A percentile compares a stretch with the other conserved stretches of the same genome.
These are phyloP conservation scores for Cytospora schulzeri DNA, from an alignment of 2,329 filamentous ascomycete genomes.

Conservation along the genomic window DNA sequence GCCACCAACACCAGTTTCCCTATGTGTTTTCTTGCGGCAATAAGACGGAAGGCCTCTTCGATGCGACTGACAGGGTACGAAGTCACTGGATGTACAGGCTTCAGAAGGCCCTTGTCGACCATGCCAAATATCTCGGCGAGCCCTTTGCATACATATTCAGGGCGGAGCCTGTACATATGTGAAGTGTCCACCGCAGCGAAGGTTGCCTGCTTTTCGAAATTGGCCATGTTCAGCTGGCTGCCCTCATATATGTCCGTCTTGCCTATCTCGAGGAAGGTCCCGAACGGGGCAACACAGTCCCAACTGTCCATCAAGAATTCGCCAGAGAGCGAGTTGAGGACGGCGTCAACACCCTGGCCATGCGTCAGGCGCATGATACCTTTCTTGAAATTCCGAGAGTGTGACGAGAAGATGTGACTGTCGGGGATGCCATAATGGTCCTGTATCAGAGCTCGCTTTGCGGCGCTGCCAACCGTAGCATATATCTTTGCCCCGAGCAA, in stretches of 20 bases:
- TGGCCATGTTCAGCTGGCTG: constrained; percentile 38
- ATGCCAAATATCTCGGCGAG: neutral
- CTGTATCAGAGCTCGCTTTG: constrained; percentile 41
- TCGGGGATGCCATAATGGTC: constrained; percentile 37
- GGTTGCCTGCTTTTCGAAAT: constrained; percentile 34
- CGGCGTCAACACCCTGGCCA: constrained; percentile 26
- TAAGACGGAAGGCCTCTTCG: constrained; percentile 45
- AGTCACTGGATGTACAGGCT: constrained; percentile 40
- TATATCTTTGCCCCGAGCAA: constrained; percentile 44
- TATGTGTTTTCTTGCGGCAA: constrained; percentile 45
- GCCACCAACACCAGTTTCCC: constrained; percentile 41
- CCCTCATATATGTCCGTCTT: constrained; percentile 36
- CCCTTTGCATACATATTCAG: constrained; percentile 1
- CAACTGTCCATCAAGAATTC: constrained; percentile 35
- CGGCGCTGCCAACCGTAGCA: constrained; percentile 37
- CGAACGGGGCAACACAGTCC: constrained; percentile 37
- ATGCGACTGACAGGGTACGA: constrained; percentile 40
- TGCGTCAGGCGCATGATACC: constrained; percentile 16
- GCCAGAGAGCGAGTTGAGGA: constrained; percentile 30
- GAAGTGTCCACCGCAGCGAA: constrained; percentile 21
- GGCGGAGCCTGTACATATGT: constrained; percentile 17
- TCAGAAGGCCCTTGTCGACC: constrained; percentile 15
- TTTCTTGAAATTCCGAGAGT: constrained; percentile 15
- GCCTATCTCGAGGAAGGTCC: constrained; percentile 39
- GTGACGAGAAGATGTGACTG: constrained; percentile 40